Percentiles rank a stretch among this genome's conserved stretches.
Conservation (phyloP, 139 green algal genomes). For the Protoeuglena noctilucae region DNA sequence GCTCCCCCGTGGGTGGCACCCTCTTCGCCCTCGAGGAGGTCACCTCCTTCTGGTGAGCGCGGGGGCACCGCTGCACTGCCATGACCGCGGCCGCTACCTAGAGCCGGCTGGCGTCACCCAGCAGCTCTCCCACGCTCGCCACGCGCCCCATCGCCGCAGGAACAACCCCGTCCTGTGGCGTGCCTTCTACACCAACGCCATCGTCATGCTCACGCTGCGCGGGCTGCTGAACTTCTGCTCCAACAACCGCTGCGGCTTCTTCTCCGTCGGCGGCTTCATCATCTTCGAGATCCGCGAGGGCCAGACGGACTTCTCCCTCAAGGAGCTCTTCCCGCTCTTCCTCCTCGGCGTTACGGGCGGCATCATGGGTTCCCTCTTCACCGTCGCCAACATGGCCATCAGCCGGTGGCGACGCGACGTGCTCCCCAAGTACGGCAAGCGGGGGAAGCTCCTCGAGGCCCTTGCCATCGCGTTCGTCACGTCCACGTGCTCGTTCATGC, state of each 20-base stretch:
- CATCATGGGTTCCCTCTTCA: conserved; percentile 51
- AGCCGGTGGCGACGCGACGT: conserved; percentile 21
- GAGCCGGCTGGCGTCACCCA: too few relatives aligned
- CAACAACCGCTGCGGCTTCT: conserved; percentile 40
- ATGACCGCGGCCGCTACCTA: too few relatives aligned
- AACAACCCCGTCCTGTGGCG: conserved; percentile 64
- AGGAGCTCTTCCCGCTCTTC: conserved; percentile 56
- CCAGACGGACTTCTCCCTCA: conserved; percentile 44
- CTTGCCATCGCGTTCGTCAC: conserved; percentile 32
- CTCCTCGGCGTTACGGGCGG: conserved; percentile 59
- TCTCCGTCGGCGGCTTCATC: conserved; percentile 50
- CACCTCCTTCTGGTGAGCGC: conserved; percentile 44
- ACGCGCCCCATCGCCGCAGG: too few relatives aligned
- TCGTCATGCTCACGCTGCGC: conserved; percentile 35
- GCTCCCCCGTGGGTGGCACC: conserved; percentile 60
- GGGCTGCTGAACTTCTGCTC: conserved; percentile 41
- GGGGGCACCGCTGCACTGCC: conserved; percentile 7
- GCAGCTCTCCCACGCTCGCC: too few relatives aligned
- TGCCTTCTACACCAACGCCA: conserved; percentile 62
- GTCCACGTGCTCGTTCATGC: conserved; percentile 27
- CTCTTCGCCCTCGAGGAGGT: conserved; percentile 76
- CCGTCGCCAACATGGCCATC: conserved; percentile 36
- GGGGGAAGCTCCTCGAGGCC: conserved; percentile 26
- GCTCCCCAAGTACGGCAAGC: conserved; percentile 8
- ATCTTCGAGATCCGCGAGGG: conserved; percentile 52